Conservation (phyloP, 345 rosid genomes). For the Citropsis articulata region DNA sequence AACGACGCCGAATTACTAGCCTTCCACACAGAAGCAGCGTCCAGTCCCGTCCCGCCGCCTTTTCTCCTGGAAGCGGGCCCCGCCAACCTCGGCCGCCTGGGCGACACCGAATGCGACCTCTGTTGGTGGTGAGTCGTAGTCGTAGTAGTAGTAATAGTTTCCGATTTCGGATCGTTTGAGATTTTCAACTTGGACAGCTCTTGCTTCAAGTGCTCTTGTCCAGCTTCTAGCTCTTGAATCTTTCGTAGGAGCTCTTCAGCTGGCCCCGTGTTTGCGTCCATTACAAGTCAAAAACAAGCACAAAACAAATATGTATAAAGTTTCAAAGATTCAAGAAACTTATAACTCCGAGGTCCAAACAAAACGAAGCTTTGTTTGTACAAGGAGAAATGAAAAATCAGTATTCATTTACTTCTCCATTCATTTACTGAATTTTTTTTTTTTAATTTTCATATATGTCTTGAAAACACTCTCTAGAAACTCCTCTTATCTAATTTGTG, state of each 20-base stretch:
- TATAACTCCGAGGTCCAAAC: neutral
- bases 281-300: neutral
- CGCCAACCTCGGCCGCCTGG: slow-evolving; percentile 43
- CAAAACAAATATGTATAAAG: neutral
- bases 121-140: slow-evolving; percentile 28
- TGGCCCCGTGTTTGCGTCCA: slow-evolving; percentile 63
- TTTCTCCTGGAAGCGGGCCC: slow-evolving; percentile 36
- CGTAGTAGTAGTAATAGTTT: neutral
- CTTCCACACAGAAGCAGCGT: slow-evolving; percentile 40
- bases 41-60: slow-evolving; percentile 22
- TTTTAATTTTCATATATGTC: neutral
- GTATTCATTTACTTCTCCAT: neutral
- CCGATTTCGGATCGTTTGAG: slow-evolving; percentile 33
- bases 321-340: neutral
- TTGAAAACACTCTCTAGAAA: neutral
- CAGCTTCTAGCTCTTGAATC: slow-evolving; percentile 85
- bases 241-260: slow-evolving; percentile 76
- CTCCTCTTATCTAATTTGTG: neutral
- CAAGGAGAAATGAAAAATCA: neutral
- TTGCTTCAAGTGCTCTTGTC: slow-evolving; percentile 71
- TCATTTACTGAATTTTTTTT: neutral
- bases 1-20: slow-evolving; percentile 58
- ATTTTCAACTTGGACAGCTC: slow-evolving; percentile 78
- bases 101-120: slow-evolving; percentile 88
- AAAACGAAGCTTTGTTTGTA: no score